Evolutionary conservation across 306 rosid genomes (phyloP), one percentile per base, ranked within the genome.

Genomic region (Trifolium dubium): DNA sequence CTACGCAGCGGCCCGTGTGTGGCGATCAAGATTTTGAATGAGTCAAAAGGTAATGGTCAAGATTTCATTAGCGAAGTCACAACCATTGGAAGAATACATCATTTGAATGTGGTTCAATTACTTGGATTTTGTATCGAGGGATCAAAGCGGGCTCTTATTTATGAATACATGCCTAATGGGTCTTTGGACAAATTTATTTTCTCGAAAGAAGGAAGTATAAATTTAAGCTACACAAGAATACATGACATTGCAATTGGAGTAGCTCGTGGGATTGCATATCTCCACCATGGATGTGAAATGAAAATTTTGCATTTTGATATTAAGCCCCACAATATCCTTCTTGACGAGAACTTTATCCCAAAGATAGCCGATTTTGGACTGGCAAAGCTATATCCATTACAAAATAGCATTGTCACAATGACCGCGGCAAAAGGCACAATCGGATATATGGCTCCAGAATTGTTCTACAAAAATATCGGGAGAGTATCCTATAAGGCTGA

Each of bases 261-360:
- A 3, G 85, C 84, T 40, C 34, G 17, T 3, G 80, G 84, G 5
- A 75, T 80, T 69, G 69, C 60, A 1, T 80, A 80, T 53, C 53
- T 75, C 2, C 84, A 75, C 0, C 47, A 68, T 5, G 77, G 84
- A 0, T 80, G 84, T 53, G 75, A 69, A 5, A 74, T 80, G 72
- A 47, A 69, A 7, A 80, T 80, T 41, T n/a, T 81, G 40, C 79
- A 79, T 46, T 66, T 79, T 5, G 37, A 79, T 50, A 80, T 80
- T 18, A 79, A 79, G 8, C 83, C 83, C 0, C 75, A 37, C n/a
- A 72, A 58, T 6, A 35, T 35, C 8, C 39, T 35, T 6, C 39
- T 35, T 1, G 39, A 35, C 0, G 39, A 35, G 39, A 35, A 35
- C 2, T 35, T 35, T 6, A 35, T 6, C 8, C 39, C 39, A 6